Percentiles rank a stretch among this genome's conserved stretches.
phyloP scores from a whole-genome alignment of 2,329 filamentous ascomycete species.

The Pestalotiopsis sp. region DNA sequence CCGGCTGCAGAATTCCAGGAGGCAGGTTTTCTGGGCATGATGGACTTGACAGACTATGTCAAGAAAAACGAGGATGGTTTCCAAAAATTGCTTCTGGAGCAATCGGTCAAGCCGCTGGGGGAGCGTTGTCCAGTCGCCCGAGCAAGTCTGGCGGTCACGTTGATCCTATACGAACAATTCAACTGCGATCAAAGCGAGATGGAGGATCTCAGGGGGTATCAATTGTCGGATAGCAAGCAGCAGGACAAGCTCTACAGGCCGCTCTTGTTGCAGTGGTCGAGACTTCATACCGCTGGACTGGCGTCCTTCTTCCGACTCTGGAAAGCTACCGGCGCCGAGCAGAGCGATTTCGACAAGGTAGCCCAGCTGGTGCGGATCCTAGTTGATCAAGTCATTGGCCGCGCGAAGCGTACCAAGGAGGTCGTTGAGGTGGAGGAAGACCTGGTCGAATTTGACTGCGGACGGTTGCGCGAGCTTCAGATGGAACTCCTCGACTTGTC shows the following conservation, averaged over 20 bases:
- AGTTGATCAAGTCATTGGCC: slow-evolving; percentile 85
- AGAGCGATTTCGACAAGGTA: slow-evolving; percentile 91
- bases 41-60: slow-evolving; percentile 95
- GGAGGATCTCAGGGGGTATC: slow-evolving; percentile 76
- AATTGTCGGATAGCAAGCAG: slow-evolving; percentile 75
- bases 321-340: slow-evolving; percentile 84
- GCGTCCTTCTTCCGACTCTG: slow-evolving; percentile 90
- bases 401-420: slow-evolving; percentile 79
- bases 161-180: slow-evolving; percentile 92
- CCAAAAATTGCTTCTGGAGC: slow-evolving; percentile 89
- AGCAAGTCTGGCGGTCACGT: slow-evolving; percentile 83
- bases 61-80: slow-evolving; percentile 90
- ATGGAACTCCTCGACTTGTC: slow-evolving; percentile 91
- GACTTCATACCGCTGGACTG: slow-evolving; percentile 82
- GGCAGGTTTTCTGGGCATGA: slow-evolving; percentile 90
- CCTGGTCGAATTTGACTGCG: slow-evolving; percentile 79
- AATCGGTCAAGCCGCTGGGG: slow-evolving; percentile 70
- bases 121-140: slow-evolving; percentile 86
- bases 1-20: slow-evolving; percentile 83
- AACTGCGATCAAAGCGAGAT: slow-evolving; percentile 84
- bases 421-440: slow-evolving; percentile 89
- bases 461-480: slow-evolving; percentile 78
- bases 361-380: slow-evolving; percentile 89
- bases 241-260: slow-evolving; percentile 88
- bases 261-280: slow-evolving; percentile 88